Conservation (phyloP, 2,329 filamentous ascomycete genomes). For the Fusarium sp. region DNA sequence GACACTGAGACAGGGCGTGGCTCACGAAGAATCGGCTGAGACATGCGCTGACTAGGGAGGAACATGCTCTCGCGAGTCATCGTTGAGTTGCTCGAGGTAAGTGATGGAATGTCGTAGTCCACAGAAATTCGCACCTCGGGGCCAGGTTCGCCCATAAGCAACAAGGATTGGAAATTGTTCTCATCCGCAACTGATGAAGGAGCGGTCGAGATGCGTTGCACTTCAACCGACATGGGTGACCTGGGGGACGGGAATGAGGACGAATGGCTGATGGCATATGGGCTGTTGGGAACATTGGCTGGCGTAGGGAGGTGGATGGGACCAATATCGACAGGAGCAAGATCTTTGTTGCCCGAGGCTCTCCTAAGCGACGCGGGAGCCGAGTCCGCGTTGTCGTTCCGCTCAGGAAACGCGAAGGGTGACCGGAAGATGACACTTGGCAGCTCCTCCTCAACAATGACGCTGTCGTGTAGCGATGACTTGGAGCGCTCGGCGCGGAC, state of each 20-base stretch:
- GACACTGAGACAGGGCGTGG: constrained; percentile 70
- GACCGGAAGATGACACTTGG: constrained; percentile 51
- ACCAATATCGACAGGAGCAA: constrained; percentile 60
- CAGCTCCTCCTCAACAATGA: constrained; percentile 60
- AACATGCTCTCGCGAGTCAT: constrained; percentile 73
- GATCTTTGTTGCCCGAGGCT: constrained; percentile 53
- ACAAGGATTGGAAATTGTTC: constrained; percentile 72
- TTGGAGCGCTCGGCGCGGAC: constrained; percentile 59
- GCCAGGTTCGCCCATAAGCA: constrained; percentile 73
- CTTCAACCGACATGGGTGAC: constrained; percentile 72
- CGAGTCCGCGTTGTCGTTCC: constrained; percentile 51
- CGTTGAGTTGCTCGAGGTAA: constrained; percentile 78
- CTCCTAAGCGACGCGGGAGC: constrained; percentile 57
- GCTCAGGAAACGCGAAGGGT: constrained; percentile 47
- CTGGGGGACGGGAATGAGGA: constrained; percentile 76
- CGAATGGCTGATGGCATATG: constrained; percentile 68
- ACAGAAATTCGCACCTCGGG: constrained; percentile 75
- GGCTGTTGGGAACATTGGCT: constrained; percentile 63
- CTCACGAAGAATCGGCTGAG: constrained; percentile 58
- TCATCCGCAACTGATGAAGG: constrained; percentile 77
- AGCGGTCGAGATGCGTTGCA: constrained; percentile 75
- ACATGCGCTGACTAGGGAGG: constrained; percentile 55
- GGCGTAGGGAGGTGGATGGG: constrained; percentile 56
- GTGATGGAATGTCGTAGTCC: constrained; percentile 73
- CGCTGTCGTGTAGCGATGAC: constrained; percentile 60